Conservation (phyloP, 768 basidiomycete genomes). For the Neoboletus subvelutipes region DNA sequence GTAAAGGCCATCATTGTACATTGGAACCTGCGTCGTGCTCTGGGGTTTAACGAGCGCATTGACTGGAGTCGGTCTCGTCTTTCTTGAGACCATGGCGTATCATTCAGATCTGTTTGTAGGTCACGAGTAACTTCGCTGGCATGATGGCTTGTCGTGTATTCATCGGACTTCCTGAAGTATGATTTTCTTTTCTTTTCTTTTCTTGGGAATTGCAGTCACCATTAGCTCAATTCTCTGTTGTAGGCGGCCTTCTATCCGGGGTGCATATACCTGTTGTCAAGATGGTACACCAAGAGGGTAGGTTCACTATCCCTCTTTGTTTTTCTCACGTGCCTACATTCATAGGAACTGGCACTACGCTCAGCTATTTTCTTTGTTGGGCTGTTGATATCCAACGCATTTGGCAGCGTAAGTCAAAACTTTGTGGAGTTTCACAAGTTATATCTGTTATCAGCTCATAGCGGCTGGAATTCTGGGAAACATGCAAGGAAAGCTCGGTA, state of each 20-base stretch:
- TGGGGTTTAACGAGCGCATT: background rate
- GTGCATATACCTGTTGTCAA: slow-evolving; percentile 44
- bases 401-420: slow-evolving; percentile 52
- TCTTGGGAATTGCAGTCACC: background rate
- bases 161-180: slow-evolving; percentile 60
- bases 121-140: slow-evolving; percentile 43
- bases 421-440: background rate
- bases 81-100: too few species aligned
- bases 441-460: slow-evolving; percentile 44
- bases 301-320: background rate
- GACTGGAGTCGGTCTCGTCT: background rate
- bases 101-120: too few species aligned
- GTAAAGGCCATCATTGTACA: background rate
- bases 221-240: background rate
- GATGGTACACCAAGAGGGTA: slow-evolving; percentile 50
- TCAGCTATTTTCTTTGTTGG: slow-evolving; percentile 61
- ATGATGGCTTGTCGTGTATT: slow-evolving; percentile 58
- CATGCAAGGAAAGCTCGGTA: slow-evolving; percentile 68
- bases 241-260: slow-evolving; percentile 69
- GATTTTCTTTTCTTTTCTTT: background rate
- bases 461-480: slow-evolving; percentile 71
- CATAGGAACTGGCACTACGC: slow-evolving; percentile 63
- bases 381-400: slow-evolving; percentile 62
- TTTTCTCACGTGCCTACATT: background rate
- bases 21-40: background rate